Base-by-base conservation (phyloP, 169 alveolate genomes). In the Pseudocohnilembus persalinus region DNA sequence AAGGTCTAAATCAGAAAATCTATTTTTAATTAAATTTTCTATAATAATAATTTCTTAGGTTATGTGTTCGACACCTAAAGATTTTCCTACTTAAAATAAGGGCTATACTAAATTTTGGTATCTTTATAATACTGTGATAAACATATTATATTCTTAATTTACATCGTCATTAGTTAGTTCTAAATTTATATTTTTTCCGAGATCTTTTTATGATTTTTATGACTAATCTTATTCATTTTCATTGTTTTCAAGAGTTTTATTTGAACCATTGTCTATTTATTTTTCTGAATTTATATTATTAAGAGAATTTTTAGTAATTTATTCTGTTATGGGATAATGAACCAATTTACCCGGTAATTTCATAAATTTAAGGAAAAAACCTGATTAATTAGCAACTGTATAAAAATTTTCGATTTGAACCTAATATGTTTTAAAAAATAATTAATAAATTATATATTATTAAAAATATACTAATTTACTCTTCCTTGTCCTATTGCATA, bases 401-500 rank as follows among this genome's bases (percentile, higher is more conserved):
- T 11, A 49, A 20, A 49, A 49, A 4, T 4, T 20, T 20, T 49
- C 68, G 4, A 49, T 20, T 20, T 4, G 4, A 49, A 49, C 68
- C 68, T 49, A 20, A 49, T 49, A 11, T 49, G 4, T 11, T 49
- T 11, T 49, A 49, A 49, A 49, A 49, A 11, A 11, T 49, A 11
- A 11, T 49, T 11, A 49, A 11, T 49, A 49, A 20, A 49, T 49
- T 49, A 49, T 49, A 49, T 49, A 49, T 49, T 20, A 49, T 49
- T 49, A 11, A 20, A 4, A 49, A 49, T 20, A n/a, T 49, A 20
- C 68, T 20, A 49, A 32, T 63, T 79, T 49, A 79, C 84, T 34
- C 76, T 79, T 16, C 76, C 76, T 63, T 63, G 27, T 49, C 84
- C 84, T 24, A 79, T 20, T 28, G 84, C 34, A 63, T 79, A 79